Conservation (phyloP, 2,329 filamentous ascomycete species). For the Ustilaginoidea virens region DNA sequence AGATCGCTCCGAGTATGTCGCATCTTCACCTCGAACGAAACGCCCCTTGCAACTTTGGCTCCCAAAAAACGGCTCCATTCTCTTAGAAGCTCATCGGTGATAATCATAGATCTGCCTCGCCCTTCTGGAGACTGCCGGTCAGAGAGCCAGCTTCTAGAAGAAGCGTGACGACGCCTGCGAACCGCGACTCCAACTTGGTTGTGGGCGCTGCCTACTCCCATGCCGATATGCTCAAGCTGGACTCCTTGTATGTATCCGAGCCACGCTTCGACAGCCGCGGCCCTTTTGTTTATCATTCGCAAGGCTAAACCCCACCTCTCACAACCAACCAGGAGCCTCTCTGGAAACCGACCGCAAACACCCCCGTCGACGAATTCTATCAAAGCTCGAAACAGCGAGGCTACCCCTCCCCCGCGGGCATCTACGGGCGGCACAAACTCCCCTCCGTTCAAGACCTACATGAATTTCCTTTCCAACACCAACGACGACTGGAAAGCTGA, state of each 20-base stretch:
- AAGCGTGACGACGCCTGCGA: conserved; percentile 20
- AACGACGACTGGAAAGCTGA: conserved; percentile 71
- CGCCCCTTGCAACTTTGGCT: too few relatives aligned
- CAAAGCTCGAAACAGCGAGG: conserved; percentile 34
- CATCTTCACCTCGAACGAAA: conserved; percentile 1
- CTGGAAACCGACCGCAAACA: conserved; percentile 53
- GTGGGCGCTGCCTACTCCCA: conserved; percentile 94
- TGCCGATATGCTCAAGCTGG: conserved; percentile 83
- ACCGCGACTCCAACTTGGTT: conserved; percentile 54
- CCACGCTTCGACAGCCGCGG: too few relatives aligned
- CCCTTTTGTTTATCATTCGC: too few relatives aligned
- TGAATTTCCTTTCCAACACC: conserved; percentile 65
- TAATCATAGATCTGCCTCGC: conserved; percentile 67
- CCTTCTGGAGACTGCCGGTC: conserved; percentile 65
- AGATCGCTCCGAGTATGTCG: conserved; percentile 50
- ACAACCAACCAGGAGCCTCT: conserved; percentile 48
- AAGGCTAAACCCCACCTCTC: too few relatives aligned
- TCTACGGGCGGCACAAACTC: conserved; percentile 39
- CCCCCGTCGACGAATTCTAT: conserved; percentile 48
- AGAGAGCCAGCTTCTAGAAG: conserved; percentile 37
- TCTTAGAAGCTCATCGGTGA: too few relatives aligned
- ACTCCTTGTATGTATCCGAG: conserved; percentile 55
- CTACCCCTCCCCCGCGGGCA: conserved; percentile 38
- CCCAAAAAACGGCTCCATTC: too few relatives aligned
- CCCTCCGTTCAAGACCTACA: conserved; percentile 59